A percentile compares a stretch with the other conserved stretches of the same genome.
Evolutionary conservation across 257 asterid genomes (phyloP).

Genomic region (Primulina tabacum): DNA sequence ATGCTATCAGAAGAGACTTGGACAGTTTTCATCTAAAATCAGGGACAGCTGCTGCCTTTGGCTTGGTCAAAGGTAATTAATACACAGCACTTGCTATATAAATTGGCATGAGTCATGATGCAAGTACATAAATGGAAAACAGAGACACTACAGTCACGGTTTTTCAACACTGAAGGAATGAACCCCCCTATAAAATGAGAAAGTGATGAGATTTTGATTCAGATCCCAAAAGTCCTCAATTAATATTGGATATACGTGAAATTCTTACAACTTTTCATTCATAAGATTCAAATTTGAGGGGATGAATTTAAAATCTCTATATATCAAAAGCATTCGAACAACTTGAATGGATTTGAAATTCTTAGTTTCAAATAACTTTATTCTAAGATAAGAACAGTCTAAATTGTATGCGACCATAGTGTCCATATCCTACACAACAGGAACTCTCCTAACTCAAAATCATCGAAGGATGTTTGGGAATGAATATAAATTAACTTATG

Average conservation of each 20-base stretch:
- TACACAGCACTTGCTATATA: too few relatives aligned
- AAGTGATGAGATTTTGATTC: neutral
- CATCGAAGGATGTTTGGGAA: neutral
- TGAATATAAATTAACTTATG: neutral
- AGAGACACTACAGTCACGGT: too few relatives aligned
- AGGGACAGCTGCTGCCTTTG: conserved; percentile 87
- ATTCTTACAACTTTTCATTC: too few relatives aligned
- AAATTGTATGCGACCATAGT: neutral
- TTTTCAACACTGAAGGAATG: neutral
- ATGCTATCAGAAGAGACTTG: conserved; percentile 81
- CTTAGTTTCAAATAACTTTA: neutral
- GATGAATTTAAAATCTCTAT: too few relatives aligned
- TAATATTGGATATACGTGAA: neutral
- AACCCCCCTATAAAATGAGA: neutral
- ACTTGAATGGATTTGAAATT: neutral
- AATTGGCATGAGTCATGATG: neutral
- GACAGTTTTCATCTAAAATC: conserved; percentile 77
- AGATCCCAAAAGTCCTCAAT: neutral
- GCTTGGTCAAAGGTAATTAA: conserved; percentile 73
- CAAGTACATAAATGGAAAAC: neutral
- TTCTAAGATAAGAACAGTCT: neutral
- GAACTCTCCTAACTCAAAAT: neutral
- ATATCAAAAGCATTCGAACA: neutral
- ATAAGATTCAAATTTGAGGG: too few relatives aligned
- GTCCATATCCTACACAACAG: neutral